Base-by-base conservation (phyloP, 139 green algal species). In the Chlamydomonas asymmetrica region DNA sequence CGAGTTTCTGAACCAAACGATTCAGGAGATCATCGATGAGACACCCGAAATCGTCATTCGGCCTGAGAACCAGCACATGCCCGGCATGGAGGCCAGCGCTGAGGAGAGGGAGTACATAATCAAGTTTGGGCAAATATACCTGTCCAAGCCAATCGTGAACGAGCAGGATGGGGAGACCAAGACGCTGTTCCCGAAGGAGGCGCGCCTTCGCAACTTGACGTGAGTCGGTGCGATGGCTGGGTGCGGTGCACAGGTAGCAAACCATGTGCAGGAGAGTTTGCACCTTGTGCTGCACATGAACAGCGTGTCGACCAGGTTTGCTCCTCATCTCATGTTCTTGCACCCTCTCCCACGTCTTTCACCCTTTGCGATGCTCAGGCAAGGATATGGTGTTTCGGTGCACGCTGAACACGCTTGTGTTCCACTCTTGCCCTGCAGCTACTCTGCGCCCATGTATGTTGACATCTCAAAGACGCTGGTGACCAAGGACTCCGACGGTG, bases 81-180 rank as follows among this genome's bases (percentile, higher is more conserved):
- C 92, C 3, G 87, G 78, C 32, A 35, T 82, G 39, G 78, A 82
- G 39, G 75, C 48, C 25, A 72, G 5, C 31, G 71, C 38, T 2
- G 80, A 86, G 43, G 82, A 88, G 60, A 81, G 74, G 78, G 80
- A 88, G 63, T 79, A 75, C 54, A 81, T 78, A 23, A 90, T 99
- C 64, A 86, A 90, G 61, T 99, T 98, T 86, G 88, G 89, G 20
- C 96, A 99, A 88, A 97, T 99, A 67, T 99, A 97, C 79, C 87
- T 99, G 39, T 90, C 76, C 54, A 95, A 94, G 78, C 96, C 96
- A 2, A 92, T 93, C 40, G 93, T 97, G 74, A 97, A 92, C 0
- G 96, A 99, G 82, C 69, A 85, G 3, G 96, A 99, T 74, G 96
- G 94, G 18, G 91, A 98, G 70, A 96, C 92, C 34, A 75, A 69